A percentile compares a stretch with the other conserved stretches of the same genome.
Conservation (phyloP, 768 basidiomycete species). For the Mycena indigotica region DNA sequence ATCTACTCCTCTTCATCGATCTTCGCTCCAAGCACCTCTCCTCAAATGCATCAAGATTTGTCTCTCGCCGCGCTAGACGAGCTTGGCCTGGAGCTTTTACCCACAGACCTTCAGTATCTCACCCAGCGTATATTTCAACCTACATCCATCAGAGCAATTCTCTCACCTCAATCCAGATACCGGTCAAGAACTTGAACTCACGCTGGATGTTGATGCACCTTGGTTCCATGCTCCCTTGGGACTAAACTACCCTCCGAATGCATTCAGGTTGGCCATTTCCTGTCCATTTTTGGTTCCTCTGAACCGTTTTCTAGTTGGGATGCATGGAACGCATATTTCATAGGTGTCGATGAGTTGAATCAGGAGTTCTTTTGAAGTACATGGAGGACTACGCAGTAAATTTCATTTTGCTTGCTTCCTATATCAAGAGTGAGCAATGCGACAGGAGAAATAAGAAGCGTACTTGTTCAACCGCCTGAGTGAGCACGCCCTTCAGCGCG, state of each 20-base stretch:
- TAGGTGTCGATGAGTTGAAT: not conserved
- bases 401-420: too few relatives aligned
- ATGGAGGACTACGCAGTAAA: too few relatives aligned
- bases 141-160: not conserved
- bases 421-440: too few relatives aligned
- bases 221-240: not conserved
- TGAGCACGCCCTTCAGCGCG: too few relatives aligned
- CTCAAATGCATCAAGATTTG: not conserved
- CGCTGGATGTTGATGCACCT: too few relatives aligned
- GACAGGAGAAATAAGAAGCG: too few relatives aligned
- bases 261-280: not conserved
- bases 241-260: not conserved
- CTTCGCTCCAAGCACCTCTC: not conserved
- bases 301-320: not conserved
- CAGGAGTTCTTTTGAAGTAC: not conserved
- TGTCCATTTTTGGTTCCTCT: not conserved
- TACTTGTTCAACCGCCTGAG: too few relatives aligned
- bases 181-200: not conserved
- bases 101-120: not conserved
- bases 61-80: not conserved
- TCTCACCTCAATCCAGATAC: not conserved
- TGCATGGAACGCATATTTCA: not conserved
- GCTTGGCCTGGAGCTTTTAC: not conserved
- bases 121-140: not conserved
- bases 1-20: not conserved